Evolutionary conservation across 352 stramenopile species (phyloP).

Genomic region (Pythium volutum): DNA sequence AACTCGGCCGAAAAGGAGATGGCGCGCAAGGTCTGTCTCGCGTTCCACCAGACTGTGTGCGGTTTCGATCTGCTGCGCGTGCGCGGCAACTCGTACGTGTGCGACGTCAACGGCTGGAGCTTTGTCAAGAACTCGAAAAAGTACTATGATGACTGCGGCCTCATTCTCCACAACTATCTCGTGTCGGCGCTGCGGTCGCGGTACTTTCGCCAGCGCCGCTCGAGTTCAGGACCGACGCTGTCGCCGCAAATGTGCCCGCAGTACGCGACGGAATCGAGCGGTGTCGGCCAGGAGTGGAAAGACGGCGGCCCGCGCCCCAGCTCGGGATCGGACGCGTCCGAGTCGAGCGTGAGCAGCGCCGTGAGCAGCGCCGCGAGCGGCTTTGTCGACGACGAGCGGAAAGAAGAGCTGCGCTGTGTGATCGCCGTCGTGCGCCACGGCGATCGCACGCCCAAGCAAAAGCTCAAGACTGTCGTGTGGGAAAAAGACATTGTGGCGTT

Average conservation of each 20-base stretch:
- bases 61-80: conserved; percentile 98
- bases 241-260: conserved; percentile 73
- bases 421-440: conserved; percentile 98
- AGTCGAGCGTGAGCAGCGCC: conserved; percentile 63
- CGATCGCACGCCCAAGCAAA: conserved; percentile 99
- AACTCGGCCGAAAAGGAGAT: conserved; percentile 99
- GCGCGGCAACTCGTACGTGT: conserved; percentile 94
- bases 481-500: conserved; percentile 84
- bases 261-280: conserved; percentile 60
- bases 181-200: conserved; percentile 74
- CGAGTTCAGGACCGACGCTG: conserved; percentile 38
- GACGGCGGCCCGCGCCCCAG: conserved; percentile 38
- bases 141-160: conserved; percentile 97
- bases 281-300: conserved; percentile 22
- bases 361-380: conserved; percentile 56
- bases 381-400: conserved; percentile 63
- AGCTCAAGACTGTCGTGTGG: conserved; percentile 94
- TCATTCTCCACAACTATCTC: conserved; percentile 93
- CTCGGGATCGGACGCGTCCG: conserved; percentile 63
- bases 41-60: conserved; percentile 99
- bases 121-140: conserved; percentile 99
- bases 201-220: conserved; percentile 71
- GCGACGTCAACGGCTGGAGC: conserved; percentile 99
- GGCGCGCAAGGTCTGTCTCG: conserved; percentile 90
- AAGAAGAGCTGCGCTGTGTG: conserved; percentile 98